Evolutionary conservation across 1,139 yeast species (phyloP), one percentile per base, ranked within the genome.

Genomic region (Pichia terricola): DNA sequence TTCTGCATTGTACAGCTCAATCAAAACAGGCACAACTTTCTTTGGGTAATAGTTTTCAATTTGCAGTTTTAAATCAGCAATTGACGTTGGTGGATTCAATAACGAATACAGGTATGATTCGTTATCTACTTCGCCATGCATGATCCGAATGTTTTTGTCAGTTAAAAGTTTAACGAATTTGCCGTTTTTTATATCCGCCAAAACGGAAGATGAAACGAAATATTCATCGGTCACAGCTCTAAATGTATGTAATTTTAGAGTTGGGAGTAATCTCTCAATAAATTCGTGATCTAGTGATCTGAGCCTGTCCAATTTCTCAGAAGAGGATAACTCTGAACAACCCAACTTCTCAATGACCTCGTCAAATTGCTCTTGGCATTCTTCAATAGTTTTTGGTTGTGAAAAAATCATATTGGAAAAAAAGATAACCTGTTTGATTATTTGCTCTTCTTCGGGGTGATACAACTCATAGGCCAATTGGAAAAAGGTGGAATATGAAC

Each of bases 71-170:
- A 64, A 47, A 10, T 59, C 65, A 4, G 49, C 54, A 25, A 56
- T 38, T 3, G 57, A 47, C 26, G 40, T 44, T n/a, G 68, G 68
- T 0, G 67, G 61, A 46, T 68, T 63, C 26, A 64, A 51, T 16
- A 54, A 50, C 3, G 67, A 60, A 43, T 68, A 68, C 34, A 57
- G 50, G 6, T 51, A 50, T 8, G 55, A 58, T 44, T 68, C 72
- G 42, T 67, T 67, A 37, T 56, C 58, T 6, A 67, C 71, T 45
- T 68, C 72, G 16, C 70, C 72, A 41, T 62, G 57, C 32, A 67
- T 41, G 32, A 68, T 50, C 27, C 60, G 53, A 5, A 61, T 39
- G 10, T 56, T 59, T 31, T 53, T 53, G 8, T 45, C 37, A 3
- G 45, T 47, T 6, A 50, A 47, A 40, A 65, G 45, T 47, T 53